phyloP scores from a whole-genome alignment of 305 asterid genomes.

The Fraxinus paxiana region DNA sequence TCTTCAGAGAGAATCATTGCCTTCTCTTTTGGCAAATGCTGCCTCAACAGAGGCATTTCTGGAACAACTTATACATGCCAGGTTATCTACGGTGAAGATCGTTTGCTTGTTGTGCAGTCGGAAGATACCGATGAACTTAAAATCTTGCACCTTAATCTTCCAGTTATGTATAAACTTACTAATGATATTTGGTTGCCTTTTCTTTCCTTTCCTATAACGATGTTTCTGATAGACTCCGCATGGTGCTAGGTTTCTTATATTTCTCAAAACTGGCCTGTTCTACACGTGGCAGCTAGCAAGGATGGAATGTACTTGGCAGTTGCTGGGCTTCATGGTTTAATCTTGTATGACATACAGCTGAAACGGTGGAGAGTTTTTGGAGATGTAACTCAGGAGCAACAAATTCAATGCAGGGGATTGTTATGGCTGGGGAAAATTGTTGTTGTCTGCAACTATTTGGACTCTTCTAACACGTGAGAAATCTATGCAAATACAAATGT shows the following conservation, averaged over 20 bases:
- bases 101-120: conserved; percentile 92
- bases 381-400: conserved; percentile 95
- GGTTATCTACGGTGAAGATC: conserved; percentile 96
- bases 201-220: conserved; percentile 9
- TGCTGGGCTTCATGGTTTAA: conserved; percentile 96
- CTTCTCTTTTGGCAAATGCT: conserved; percentile 94
- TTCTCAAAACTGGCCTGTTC: conserved; percentile 95
- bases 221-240: conserved; percentile 37
- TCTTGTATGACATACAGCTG: conserved; percentile 78
- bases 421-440: conserved; percentile 96
- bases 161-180: conserved; percentile 59
- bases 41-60: conserved; percentile 96
- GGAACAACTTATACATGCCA: conserved; percentile 89
- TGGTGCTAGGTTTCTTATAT: conserved; percentile 82
- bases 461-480: conserved; percentile 75
- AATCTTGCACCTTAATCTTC: conserved; percentile 88
- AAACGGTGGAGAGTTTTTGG: conserved; percentile 99
- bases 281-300: conserved; percentile 97
- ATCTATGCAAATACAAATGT: conserved; percentile 19
- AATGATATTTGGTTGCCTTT: conserved; percentile 15
- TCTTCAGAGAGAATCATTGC: conserved; percentile 84
- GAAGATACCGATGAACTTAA: conserved; percentile 97
- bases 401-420: conserved; percentile 95
- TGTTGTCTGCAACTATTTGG: conserved; percentile 89
- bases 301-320: conserved; percentile 98